A percentile compares a stretch with the other conserved stretches of the same genome.
Evolutionary conservation across 2,329 filamentous ascomycete species (phyloP).

Genomic region (Podosphaera xanthii): DNA sequence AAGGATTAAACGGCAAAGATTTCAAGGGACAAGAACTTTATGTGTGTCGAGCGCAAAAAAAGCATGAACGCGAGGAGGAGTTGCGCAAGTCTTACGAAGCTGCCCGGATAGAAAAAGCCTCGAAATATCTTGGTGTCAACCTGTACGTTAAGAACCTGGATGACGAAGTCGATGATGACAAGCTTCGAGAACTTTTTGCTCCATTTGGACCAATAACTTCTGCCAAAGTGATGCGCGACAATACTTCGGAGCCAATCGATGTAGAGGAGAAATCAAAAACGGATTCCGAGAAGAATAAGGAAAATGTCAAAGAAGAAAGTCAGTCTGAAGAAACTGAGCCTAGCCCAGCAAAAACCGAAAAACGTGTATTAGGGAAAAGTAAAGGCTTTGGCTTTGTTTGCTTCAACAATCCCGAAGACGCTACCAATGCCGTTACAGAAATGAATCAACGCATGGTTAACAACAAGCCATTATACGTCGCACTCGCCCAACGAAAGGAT

Average conservation of each 20-base stretch:
- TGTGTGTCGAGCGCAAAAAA: conserved; percentile 97
- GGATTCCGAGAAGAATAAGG: conserved; percentile 29
- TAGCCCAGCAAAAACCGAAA: conserved; percentile 29
- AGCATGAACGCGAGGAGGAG: conserved; percentile 98
- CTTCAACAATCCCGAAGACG: conserved; percentile 98
- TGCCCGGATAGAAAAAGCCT: conserved; percentile 90
- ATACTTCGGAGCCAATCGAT: conserved; percentile 28
- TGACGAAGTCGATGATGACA: conserved; percentile 93
- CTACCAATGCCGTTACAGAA: conserved; percentile 94
- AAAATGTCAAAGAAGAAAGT: conserved; percentile 25
- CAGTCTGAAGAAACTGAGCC: conserved; percentile 24
- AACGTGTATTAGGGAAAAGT: conserved; percentile 66
- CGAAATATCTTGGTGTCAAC: conserved; percentile 98
- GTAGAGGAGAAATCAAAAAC: conserved; percentile 22
- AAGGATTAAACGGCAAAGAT: conserved; percentile 76
- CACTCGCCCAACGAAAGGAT: conserved; percentile 96
- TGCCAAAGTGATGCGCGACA: conserved; percentile 97
- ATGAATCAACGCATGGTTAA: conserved; percentile 99
- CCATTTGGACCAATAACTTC: conserved; percentile 90
- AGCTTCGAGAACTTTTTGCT: conserved; percentile 81
- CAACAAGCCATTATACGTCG: conserved; percentile 91
- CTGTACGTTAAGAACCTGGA: conserved; percentile 98
- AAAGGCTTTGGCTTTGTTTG: conserved; percentile 99
- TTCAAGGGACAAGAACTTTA: conserved; percentile 92
- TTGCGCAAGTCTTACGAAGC: conserved; percentile 97